Conservation (phyloP, 768 basidiomycete genomes). For the Tulasnella sp. region DNA sequence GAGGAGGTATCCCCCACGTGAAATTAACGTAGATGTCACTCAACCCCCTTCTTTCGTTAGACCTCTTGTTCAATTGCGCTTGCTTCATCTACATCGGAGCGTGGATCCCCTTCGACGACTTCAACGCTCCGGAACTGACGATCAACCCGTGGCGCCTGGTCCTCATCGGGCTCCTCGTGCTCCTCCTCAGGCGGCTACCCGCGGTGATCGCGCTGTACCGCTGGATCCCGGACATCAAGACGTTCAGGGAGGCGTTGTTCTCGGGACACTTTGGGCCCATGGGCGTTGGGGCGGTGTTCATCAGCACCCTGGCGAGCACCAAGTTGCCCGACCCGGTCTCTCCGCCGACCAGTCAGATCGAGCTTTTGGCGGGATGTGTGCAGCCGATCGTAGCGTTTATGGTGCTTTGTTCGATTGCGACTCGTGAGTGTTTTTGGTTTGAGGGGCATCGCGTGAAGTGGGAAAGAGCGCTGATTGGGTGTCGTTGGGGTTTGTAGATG, state of each 20-base stretch:
- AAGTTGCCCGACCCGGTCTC: constrained; percentile 43
- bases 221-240: constrained; percentile 96
- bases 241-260: constrained; percentile 84
- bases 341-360: constrained; percentile 45
- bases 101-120: constrained; percentile 88
- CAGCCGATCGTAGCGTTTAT: constrained; percentile 93
- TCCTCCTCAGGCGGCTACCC: constrained; percentile 75
- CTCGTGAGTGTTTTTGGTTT: constrained; percentile 41
- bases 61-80: constrained; percentile 89
- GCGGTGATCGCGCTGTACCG: constrained; percentile 72
- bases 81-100: constrained; percentile 93
- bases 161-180: constrained; percentile 69
- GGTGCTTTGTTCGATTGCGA: constrained; percentile 81
- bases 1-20: neutral
- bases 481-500: constrained; percentile 33
- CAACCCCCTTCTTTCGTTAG: neutral
- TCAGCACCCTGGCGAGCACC: constrained; percentile 66
- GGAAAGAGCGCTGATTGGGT: neutral
- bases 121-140: constrained; percentile 51
- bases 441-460: neutral
- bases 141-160: constrained; percentile 77
- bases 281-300: constrained; percentile 96
- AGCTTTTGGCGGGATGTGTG: constrained; percentile 60
- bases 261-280: constrained; percentile 94
- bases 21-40: neutral